phyloP scores from a whole-genome alignment of 2,329 filamentous ascomycete genomes.

The Plectosphaerella cucumerina region DNA sequence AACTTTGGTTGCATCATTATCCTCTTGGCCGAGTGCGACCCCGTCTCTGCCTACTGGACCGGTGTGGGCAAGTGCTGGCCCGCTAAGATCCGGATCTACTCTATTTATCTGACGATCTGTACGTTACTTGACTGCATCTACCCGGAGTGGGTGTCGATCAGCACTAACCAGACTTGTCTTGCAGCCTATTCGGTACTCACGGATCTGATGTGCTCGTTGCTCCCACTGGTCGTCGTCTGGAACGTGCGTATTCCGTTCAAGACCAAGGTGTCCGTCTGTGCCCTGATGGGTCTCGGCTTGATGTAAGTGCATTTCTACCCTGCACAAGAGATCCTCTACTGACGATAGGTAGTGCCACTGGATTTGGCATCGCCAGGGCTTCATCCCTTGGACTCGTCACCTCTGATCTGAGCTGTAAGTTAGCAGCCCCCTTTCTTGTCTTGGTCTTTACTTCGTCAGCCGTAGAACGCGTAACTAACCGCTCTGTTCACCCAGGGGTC shows the following conservation, averaged over 20 bases:
- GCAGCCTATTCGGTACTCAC: conserved; percentile 20
- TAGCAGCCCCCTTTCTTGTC: no score
- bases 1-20: conserved; percentile 26
- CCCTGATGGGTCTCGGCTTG: conserved; percentile 25
- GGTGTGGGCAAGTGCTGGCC: conserved; percentile 24
- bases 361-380: conserved; percentile 19
- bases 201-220: conserved; percentile 18
- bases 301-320: conserved; percentile 12
- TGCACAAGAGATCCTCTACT: not conserved
- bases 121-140: not conserved
- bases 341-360: conserved; percentile 15
- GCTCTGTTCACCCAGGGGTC: conserved; percentile 19
- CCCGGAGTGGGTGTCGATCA: not conserved
- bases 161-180: no score
- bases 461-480: no score
- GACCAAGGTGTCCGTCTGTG: conserved; percentile 25
- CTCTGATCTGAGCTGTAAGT: conserved; percentile 18
- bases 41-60: conserved; percentile 25
- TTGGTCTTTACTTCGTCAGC: no score
- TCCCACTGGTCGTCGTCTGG: conserved; percentile 27
- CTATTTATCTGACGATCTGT: conserved; percentile 27
- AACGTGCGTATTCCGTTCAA: conserved; percentile 22
- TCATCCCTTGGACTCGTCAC: conserved; percentile 17
- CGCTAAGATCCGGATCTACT: conserved; percentile 24
- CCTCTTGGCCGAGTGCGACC: conserved; percentile 25